Conservation (phyloP, 169 alveolate genomes). For the Hammondia hammondi region DNA sequence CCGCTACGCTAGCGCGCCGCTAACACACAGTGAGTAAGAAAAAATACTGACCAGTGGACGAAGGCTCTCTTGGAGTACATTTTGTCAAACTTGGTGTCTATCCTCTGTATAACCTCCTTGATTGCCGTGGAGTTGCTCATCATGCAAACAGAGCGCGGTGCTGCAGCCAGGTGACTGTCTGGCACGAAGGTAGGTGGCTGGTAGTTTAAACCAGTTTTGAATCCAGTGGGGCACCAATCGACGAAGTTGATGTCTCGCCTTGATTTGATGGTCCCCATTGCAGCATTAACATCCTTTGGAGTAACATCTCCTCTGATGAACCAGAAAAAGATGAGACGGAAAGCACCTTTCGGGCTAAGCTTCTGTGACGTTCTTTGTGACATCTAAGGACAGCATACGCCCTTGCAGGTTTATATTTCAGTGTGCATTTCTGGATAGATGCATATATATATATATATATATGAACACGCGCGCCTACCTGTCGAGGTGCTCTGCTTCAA, state of each 20-base stretch:
- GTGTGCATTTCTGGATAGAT: too few relatives aligned
- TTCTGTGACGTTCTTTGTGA: too few relatives aligned
- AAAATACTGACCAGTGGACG: slow-evolving; percentile 93
- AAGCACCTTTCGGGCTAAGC: too few relatives aligned
- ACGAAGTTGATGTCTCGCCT: slow-evolving; percentile 96
- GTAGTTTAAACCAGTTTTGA: slow-evolving; percentile 94
- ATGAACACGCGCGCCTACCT: too few relatives aligned
- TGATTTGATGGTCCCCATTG: slow-evolving; percentile 97
- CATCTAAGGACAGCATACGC: too few relatives aligned
- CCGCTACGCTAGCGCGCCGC: too few relatives aligned
- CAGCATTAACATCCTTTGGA: slow-evolving; percentile 98
- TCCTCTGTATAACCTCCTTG: slow-evolving; percentile 96
- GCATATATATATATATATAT: too few relatives aligned
- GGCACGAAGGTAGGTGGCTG: slow-evolving; percentile 99
- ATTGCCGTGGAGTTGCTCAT: slow-evolving; percentile 97
- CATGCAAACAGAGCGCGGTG: slow-evolving; percentile 97
- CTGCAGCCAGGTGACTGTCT: slow-evolving; percentile 96
- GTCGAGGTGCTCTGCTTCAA: too few relatives aligned
- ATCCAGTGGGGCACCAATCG: slow-evolving; percentile 89
- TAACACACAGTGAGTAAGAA: too few relatives aligned
- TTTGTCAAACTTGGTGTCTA: slow-evolving; percentile 96
- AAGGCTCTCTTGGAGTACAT: slow-evolving; percentile 99
- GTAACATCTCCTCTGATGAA: slow-evolving; percentile 94
- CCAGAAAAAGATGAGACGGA: not conserved
- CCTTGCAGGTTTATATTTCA: too few relatives aligned